A percentile compares a stretch with the other conserved stretches of the same genome.
phyloP scores from a whole-genome alignment of 176 grass and related monocot species.

The Oryza punctata region DNA sequence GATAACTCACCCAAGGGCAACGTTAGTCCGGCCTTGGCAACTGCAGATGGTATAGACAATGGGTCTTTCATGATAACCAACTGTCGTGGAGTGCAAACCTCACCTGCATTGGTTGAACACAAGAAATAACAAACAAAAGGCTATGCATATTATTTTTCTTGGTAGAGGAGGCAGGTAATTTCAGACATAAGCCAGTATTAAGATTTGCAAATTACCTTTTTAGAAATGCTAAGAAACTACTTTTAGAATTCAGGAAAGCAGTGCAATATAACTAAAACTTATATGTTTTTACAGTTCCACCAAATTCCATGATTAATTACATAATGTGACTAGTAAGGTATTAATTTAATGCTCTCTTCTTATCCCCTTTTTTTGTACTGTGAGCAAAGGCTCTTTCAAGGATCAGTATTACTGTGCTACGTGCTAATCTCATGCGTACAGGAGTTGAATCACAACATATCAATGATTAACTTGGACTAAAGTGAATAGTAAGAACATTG shows the following conservation, averaged over 20 bases:
- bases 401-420: not conserved
- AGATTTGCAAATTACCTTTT: not conserved
- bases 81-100: conserved; percentile 67
- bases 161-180: not conserved
- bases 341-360: not conserved
- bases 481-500: not conserved
- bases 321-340: not conserved
- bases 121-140: conserved; percentile 23
- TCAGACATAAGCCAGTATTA: conserved; percentile 4
- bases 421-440: not conserved
- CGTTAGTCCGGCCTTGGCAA: conserved; percentile 67
- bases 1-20: conserved; percentile 71
- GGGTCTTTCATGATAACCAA: conserved; percentile 63
- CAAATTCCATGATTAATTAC: not conserved
- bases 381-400: not conserved
- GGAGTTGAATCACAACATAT: not conserved
- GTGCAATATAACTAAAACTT: not conserved
- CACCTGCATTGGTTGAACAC: conserved; percentile 53
- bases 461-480: not conserved
- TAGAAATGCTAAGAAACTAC: conserved; percentile 16
- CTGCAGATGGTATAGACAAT: conserved; percentile 63
- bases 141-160: conserved; percentile 11
- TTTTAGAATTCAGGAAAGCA: not conserved
- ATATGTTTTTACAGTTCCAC: not conserved
- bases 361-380: not conserved